Conservation (phyloP, 2,329 filamentous ascomycete genomes). For the Fusarium odoratissimum region DNA sequence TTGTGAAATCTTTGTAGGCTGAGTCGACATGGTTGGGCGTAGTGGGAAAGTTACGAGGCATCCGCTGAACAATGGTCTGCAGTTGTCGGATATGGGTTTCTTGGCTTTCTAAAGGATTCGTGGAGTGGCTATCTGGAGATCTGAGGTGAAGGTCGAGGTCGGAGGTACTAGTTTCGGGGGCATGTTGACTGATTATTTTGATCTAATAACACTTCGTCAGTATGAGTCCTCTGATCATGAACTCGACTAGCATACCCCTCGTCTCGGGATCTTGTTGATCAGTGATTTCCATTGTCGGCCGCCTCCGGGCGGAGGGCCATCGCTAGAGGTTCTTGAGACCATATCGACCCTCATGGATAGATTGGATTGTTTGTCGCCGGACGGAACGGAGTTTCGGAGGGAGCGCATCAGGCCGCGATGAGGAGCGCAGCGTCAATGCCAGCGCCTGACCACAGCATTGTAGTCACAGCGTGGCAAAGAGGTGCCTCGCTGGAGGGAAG, state of each 20-base stretch:
- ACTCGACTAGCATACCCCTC: constrained; percentile 17
- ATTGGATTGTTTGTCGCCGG: constrained; percentile 27
- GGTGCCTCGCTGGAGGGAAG: constrained; percentile 38
- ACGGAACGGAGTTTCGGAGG: constrained; percentile 25
- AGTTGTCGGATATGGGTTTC: constrained; percentile 53
- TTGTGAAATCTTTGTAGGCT: constrained; percentile 58
- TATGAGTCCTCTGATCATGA: neutral
- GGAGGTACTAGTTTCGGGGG: constrained; percentile 42
- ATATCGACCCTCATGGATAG: constrained; percentile 38
- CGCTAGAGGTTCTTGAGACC: constrained; percentile 49
- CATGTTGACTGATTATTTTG: constrained; percentile 24
- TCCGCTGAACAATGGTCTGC: constrained; percentile 50
- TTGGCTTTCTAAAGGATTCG: constrained; percentile 44
- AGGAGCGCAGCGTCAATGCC: constrained; percentile 42
- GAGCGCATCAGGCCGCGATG: constrained; percentile 42
- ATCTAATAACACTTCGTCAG: constrained; percentile 13
- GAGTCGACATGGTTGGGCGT: constrained; percentile 55
- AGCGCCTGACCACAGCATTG: constrained; percentile 43
- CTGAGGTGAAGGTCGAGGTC: constrained; percentile 45
- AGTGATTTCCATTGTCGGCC: constrained; percentile 36
- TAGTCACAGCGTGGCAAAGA: constrained; percentile 38
- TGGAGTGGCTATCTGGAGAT: constrained; percentile 40
- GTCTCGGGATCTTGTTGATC: constrained; percentile 31
- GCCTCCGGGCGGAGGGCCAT: constrained; percentile 37
- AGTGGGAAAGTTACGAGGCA: constrained; percentile 48